phyloP scores from a whole-genome alignment of 2,329 filamentous ascomycete genomes.

The Akanthomyces muscarius region DNA sequence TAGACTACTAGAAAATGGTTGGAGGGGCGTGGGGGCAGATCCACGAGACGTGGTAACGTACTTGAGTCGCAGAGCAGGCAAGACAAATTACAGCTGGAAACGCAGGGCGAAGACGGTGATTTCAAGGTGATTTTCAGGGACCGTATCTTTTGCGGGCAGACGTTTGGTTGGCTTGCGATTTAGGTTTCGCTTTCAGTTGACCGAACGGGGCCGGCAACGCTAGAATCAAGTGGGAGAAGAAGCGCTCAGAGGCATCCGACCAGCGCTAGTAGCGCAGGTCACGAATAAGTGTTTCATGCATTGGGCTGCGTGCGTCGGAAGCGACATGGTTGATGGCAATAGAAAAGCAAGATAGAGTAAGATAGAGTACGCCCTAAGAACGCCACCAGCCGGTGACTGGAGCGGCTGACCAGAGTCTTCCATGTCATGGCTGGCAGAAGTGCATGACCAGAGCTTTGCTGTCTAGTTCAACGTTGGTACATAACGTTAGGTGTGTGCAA shows the following conservation, averaged over 20 bases:
- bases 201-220: not conserved
- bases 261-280: not conserved
- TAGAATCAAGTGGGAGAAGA: not conserved
- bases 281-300: not conserved
- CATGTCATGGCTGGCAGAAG: too few species aligned
- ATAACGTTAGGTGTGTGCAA: not conserved
- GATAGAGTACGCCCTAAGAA: not conserved
- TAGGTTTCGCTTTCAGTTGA: not conserved
- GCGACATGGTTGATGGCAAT: not conserved
- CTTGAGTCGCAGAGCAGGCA: not conserved
- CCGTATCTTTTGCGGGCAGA: not conserved
- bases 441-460: too few species aligned
- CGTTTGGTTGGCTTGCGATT: not conserved
- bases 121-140: constrained; percentile 5
- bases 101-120: not conserved
- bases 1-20: not conserved
- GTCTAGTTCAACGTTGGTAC: too few species aligned
- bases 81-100: not conserved
- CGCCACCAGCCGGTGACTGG: not conserved
- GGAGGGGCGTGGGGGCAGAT: not conserved
- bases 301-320: not conserved
- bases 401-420: not conserved
- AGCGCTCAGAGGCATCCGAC: too few species aligned
- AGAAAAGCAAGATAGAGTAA: not conserved
- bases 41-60: not conserved